phyloP scores from a whole-genome alignment of 2,329 filamentous ascomycete genomes.

The Diatrype stigma region DNA sequence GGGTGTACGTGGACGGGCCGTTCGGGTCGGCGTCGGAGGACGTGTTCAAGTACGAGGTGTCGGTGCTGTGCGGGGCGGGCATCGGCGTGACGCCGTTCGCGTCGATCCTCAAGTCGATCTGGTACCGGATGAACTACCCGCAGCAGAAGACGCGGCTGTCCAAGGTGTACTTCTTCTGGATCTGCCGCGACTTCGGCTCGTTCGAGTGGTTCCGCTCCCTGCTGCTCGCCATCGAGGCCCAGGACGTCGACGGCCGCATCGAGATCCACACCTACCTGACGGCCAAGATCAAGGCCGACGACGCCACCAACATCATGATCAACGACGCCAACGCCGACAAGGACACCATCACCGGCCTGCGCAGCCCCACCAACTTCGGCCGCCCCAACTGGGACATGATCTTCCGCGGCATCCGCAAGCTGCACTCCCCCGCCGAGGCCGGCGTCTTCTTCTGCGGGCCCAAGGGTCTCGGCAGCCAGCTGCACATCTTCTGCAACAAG shows the following conservation, averaged over 20 bases:
- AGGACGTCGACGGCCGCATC: constrained; percentile 78
- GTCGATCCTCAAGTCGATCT: constrained; percentile 84
- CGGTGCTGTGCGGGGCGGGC: constrained; percentile 74
- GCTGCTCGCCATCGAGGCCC: constrained; percentile 78
- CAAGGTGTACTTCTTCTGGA: constrained; percentile 93
- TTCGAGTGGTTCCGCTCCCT: constrained; percentile 89
- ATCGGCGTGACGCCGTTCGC: constrained; percentile 86
- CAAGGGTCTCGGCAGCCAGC: constrained; percentile 69
- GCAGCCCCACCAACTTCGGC: constrained; percentile 80
- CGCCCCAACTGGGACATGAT: constrained; percentile 89
- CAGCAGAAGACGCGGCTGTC: constrained; percentile 72
- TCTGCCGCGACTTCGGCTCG: constrained; percentile 81
- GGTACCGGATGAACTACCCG: constrained; percentile 89
- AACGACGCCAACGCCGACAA: constrained; percentile 81
- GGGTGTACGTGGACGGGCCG: constrained; percentile 79
- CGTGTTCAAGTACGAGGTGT: constrained; percentile 83
- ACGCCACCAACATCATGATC: constrained; percentile 90
- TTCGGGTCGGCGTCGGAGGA: constrained; percentile 85
- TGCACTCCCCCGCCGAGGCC: constrained; percentile 68
- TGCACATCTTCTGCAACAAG: constrained; percentile 84
- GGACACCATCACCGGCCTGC: constrained; percentile 78
- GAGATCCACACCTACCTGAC: constrained; percentile 89
- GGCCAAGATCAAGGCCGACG: constrained; percentile 79
- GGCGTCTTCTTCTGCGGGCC: constrained; percentile 85
- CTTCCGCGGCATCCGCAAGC: constrained; percentile 76